Evolutionary conservation across 192 early-diverging fungal species (phyloP), one percentile per base, ranked within the genome.

Genomic region (Rhizophagus prolifer): DNA sequence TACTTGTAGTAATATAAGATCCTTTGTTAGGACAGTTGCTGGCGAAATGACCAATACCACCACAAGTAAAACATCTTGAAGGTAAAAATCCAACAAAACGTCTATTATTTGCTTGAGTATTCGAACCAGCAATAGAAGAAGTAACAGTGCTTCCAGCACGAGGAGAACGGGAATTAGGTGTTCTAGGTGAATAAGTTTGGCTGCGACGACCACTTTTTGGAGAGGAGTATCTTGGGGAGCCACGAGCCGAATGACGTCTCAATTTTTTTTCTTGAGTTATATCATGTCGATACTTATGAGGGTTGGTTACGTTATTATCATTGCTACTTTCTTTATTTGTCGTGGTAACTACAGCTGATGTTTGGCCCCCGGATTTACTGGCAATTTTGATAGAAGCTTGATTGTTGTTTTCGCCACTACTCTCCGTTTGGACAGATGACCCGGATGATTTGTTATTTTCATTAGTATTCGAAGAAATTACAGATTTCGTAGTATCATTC

Each of bases 21-120:
- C 65, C 36, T 67, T 67, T 67, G 9, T 38, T 67, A 38, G 65
- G 34, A 67, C 65, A 67, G 36, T 21, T 67, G n/a, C 23, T 67
- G 16, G 65, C 34, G n/a, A 23, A 67, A 67, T 67, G 65, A 41
- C 65, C 65, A 67, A 67, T 67, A 41, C 65, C 65, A 9, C 65
- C 65, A 38, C 65, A 67, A 36, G 65, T 67, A 67, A 67, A 67
- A 9, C 65, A 67, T 41, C 65, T 67, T n/a, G 65, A 67, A 25
- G 65, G 65, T 13, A 67, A n/a, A n/a, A 67, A 67, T 38, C 65
- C 65, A 67, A 67, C 34, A 67, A 67, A 67, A 1, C 65, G 65
- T 21, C 65, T 30, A 38, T 67, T 67, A 67, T 38, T 67, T 23
- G 30, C n/a, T 41, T 30, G 30, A 67, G 50, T 19, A 54, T 19